Evolutionary conservation across 805 yeast species (phyloP), one percentile per base, ranked within the genome.

Genomic region (Kurtzmaniella cleridarum): DNA sequence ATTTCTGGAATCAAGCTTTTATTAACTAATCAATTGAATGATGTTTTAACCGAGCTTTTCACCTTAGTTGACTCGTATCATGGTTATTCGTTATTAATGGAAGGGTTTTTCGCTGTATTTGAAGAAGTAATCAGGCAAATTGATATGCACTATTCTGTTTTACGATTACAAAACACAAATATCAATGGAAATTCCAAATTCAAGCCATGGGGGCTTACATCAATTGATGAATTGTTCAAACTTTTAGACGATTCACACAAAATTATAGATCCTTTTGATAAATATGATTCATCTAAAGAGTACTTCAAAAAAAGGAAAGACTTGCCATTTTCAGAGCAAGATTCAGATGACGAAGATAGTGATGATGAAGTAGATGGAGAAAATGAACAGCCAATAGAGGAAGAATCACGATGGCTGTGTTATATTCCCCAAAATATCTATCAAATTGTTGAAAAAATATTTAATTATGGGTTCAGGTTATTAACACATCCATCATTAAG

Each of bases 61-160:
- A 76, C 81, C 14, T 62, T 90, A 27, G 67, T 91, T 36, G 98
- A 91, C 60, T 69, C 79, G 38, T 91, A 83, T 52, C 96, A 90
- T 60, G 95, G 91, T 0, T 91, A 91, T 56, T 64, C 79, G 2
- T 66, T 70, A 12, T 62, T 93, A 13, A 80, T 86, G 39, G 81
- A 81, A 41, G 86, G 87, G 1, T 81, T 87, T 42, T 84, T 89
- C 44, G 60, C 71, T 2, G 82, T 87, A 0, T 87, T 90, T 50
- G 75, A 75, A 38, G 80, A 78, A 18, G 57, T 86, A 3, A 64
- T 79, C 5, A 59, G 61, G 26, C 80, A 79, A 50, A 59, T 79
- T 28, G 54, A 57, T 26, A 55, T 59, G 14, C 39, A 53, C 31
- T 74, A 70, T 48, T 40, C 73, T 36, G 34, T 14, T 47, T 23